A percentile compares a stretch with the other conserved stretches of the same genome.
phyloP scores from a whole-genome alignment of 1,139 yeast genomes.

The Ogataea hybrid region DNA sequence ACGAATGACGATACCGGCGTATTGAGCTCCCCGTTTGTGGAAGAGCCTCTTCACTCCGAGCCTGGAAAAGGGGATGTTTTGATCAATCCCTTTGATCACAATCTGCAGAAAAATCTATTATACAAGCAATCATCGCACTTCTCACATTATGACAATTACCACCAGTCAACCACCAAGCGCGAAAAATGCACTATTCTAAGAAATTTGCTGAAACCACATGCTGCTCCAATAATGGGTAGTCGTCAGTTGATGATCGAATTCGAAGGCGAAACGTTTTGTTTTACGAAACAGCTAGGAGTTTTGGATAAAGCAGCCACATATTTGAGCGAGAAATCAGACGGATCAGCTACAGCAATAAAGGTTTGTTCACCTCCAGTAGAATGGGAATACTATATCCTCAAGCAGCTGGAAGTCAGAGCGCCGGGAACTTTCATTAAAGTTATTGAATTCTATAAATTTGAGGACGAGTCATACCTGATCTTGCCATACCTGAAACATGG shows the following conservation, averaged over 20 bases:
- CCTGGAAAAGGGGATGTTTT: slow-evolving; percentile 10
- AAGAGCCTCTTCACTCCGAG: slow-evolving; percentile 33
- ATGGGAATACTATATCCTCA: slow-evolving; percentile 82
- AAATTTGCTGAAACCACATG: slow-evolving; percentile 51
- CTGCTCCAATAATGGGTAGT: slow-evolving; percentile 37
- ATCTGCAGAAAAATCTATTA: slow-evolving; percentile 32
- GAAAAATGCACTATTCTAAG: slow-evolving; percentile 37
- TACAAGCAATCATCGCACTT: slow-evolving; percentile 29
- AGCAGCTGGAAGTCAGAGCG: slow-evolving; percentile 46
- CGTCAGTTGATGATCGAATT: slow-evolving; percentile 45
- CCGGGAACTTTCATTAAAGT: slow-evolving; percentile 43
- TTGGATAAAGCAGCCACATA: slow-evolving; percentile 84
- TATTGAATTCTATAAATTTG: slow-evolving; percentile 52
- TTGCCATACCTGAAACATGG: slow-evolving; percentile 74
- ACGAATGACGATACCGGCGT: slow-evolving; percentile 22
- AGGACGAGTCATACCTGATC: slow-evolving; percentile 73
- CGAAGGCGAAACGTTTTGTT: slow-evolving; percentile 49
- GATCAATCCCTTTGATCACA: slow-evolving; percentile 36
- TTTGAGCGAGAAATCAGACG: slow-evolving; percentile 64
- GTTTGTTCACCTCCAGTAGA: slow-evolving; percentile 67
- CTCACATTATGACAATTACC: slow-evolving; percentile 26
- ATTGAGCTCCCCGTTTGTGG: slow-evolving; percentile 49
- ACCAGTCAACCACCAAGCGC: not conserved
- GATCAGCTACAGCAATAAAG: slow-evolving; percentile 64
- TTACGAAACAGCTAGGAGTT: slow-evolving; percentile 64